A percentile compares a stretch with the other conserved stretches of the same genome.
These are phyloP conservation scores for Alectoria sarmentosa DNA, from an alignment of 495 filamentous ascomycete species.

Conservation along the genomic window DNA sequence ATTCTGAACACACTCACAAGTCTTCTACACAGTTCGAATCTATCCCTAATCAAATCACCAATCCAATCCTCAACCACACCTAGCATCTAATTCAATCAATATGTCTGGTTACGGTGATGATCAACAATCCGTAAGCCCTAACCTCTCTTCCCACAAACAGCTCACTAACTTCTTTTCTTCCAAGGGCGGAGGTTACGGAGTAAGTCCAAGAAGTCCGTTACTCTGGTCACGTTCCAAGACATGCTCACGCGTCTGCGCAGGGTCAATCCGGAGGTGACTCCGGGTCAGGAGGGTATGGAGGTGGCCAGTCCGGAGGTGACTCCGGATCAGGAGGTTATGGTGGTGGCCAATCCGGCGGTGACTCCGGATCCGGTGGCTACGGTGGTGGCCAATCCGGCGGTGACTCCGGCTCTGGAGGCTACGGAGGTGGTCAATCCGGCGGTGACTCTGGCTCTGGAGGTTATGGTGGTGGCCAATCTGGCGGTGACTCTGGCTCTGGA, in stretches of 20 bases:
- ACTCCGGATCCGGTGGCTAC: constrained; percentile 12
- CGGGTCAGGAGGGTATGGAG: background rate
- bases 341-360: constrained; percentile 24
- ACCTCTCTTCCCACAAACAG: background rate
- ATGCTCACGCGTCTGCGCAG: background rate
- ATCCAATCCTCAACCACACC: background rate
- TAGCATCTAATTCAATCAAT: constrained; percentile 8
- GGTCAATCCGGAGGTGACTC: background rate
- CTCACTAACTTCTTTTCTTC: background rate
- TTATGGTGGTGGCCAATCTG: constrained; percentile 33
- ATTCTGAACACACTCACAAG: background rate
- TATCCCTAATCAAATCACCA: too few relatives aligned
- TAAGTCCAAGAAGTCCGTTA: constrained; percentile 10
- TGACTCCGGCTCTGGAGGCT: constrained; percentile 20
- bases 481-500: constrained; percentile 22
- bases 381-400: constrained; percentile 17
- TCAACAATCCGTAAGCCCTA: constrained; percentile 20
- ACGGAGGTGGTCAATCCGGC: constrained; percentile 16
- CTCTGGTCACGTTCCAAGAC: background rate
- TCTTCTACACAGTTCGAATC: background rate
- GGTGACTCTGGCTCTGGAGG: constrained; percentile 24
- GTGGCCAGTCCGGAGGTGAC: constrained; percentile 1
- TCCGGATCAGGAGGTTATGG: constrained; percentile 25
- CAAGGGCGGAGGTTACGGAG: constrained; percentile 17
- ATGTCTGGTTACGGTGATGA: constrained; percentile 28